Base-by-base conservation (phyloP, 2,329 filamentous ascomycete species). In the Exophiala sp. region DNA sequence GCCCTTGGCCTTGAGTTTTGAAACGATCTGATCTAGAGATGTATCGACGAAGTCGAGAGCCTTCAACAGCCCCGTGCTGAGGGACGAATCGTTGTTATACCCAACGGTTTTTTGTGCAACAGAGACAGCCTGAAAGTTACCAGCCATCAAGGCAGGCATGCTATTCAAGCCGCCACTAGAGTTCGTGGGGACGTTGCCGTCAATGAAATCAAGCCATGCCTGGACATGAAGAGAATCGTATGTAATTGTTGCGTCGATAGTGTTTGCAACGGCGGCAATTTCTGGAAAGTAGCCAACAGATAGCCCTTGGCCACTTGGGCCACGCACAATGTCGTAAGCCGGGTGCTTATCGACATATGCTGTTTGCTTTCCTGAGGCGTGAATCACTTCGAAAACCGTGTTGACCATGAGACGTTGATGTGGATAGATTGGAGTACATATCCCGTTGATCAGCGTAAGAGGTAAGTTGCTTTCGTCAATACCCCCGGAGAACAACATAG, bases 281-380 rank as follows among this genome's bases (percentile, higher is more conserved):
- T 68, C 66, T 6, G 66, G 66, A 46, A 68, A 68, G 51, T 68
- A 68, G 10, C 65, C 66, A n/a, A 54, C 50, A n/a, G 60, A 62
- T 16, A 68, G 53, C 33, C 66, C 66, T 16, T 52, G 65, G 16
- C 66, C 66, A 29, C 53, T 59, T 18, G 66, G 66, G 3, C 66
- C 66, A 14, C 64, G 50, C 18, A 68, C 62, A 21, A 68, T 48
- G 41, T 68, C 66, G 36, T 68, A 68, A 8, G 66, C 59, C 20
- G 66, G 66, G 43, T 68, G 66, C 57, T 68, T 68, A 42, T 67
- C 66, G 1, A 65, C 56, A 40, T 68, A 68, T 14, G 66, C 65
- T 14, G 66, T 68, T 34, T 62, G 45, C 16, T 57, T 42, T 33
- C 64, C 64, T 1, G 50, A 52, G 11, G 53, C 54, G n/a, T 58